Evolutionary conservation across 2,329 filamentous ascomycete species (phyloP), one percentile per base, ranked within the genome.

Genomic region (Colletotrichum spaethianum): DNA sequence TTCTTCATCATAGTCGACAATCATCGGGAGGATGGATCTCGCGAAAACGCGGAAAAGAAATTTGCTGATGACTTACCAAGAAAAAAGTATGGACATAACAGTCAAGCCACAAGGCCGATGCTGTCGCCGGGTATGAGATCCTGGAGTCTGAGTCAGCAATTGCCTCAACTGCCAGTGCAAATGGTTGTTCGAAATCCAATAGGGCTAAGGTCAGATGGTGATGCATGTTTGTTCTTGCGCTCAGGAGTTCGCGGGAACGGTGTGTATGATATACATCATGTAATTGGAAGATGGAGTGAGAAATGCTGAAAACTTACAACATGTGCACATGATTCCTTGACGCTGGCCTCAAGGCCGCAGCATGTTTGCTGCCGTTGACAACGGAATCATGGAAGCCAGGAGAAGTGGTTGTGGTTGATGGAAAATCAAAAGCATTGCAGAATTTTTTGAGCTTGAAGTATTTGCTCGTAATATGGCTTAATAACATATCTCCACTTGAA

Each of bases 201-300:
- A 36, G 44, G 48, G 57, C n/a, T 12, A 42, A 14, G 84, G 83
- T 91, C 91, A 93, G 91, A 93, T 93, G 91, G 91, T 93, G 91
- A 90, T 93, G 91, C 91, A 93, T 93, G 91, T 92, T 87, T 86
- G 86, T 91, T 89, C 86, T 78, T 80, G 79, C 87, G 89, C 89
- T 91, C 89, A 87, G 86, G 85, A 77, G 75, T 78, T 91, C 88
- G 86, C 89, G 87, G 80, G 87, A 90, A 90, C 87, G 83, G 61
- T 69, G 87, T 90, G 86, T 87, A 83, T 81, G 77, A 75, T 80
- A 75, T 79, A 83, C 89, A 89, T 91, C 89, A 90, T 83, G 74
- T 65, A 71, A 65, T 33, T 28, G 44, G 40, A 38, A 50, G 50
- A 68, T 63, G 57, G 59, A 64, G 73, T 67, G 26, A 52, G 67